phyloP scores from a whole-genome alignment of 148 eudicot species.

The Selenicereus undatus region DNA sequence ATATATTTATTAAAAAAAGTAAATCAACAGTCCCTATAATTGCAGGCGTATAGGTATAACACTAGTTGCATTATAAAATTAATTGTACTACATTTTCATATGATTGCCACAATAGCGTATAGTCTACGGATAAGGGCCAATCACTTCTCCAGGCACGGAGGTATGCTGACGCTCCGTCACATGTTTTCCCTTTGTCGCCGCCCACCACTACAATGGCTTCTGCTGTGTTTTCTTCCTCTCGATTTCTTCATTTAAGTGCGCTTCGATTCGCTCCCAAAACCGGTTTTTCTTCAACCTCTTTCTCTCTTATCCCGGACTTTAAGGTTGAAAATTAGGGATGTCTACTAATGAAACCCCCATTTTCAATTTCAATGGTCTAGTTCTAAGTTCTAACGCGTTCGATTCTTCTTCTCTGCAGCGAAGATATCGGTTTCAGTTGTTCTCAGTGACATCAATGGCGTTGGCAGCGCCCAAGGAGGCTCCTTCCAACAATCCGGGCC shows the following conservation, averaged over 20 bases:
- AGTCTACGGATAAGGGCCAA: too few relatives aligned
- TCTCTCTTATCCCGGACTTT: conserved; percentile 25
- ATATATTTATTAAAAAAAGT: too few relatives aligned
- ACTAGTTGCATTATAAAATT: too few relatives aligned
- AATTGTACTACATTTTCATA: too few relatives aligned
- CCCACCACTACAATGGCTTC: conserved; percentile 5
- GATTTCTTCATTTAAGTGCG: neutral
- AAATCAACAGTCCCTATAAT: too few relatives aligned
- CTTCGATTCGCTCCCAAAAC: conserved; percentile 7
- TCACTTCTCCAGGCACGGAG: neutral
- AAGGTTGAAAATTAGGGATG: conserved; percentile 17
- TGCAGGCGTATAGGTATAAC: too few relatives aligned
- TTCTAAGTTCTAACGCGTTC: neutral
- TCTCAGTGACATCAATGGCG: conserved; percentile 47
- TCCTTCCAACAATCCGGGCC: conserved; percentile 74
- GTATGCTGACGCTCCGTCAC: neutral
- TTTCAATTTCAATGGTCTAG: neutral
- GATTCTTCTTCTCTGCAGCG: conserved; percentile 29
- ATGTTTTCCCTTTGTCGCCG: neutral
- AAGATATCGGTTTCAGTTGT: conserved; percentile 21
- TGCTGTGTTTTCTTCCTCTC: neutral
- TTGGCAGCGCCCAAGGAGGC: conserved; percentile 59
- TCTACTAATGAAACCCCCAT: neutral
- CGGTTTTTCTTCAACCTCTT: neutral
- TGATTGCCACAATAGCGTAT: too few relatives aligned